Base-by-base conservation (phyloP, 208 protist species). In the Trypanosoma cruzi region DNA sequence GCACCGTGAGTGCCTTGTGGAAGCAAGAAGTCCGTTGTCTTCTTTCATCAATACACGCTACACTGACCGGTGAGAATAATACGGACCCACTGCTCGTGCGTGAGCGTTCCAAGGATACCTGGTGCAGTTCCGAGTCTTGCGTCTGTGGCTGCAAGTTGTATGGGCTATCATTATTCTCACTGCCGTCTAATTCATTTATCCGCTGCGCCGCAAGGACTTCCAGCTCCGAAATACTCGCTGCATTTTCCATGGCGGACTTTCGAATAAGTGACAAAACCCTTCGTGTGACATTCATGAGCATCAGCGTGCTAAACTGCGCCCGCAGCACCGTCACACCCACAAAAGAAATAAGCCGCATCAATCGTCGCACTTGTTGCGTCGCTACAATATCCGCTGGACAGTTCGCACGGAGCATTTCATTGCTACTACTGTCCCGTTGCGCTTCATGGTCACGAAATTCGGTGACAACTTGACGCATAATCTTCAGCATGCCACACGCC, bases 261-360 rank as follows among this genome's bases (percentile, higher is more conserved):
- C 88, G 87, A 52, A 95, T 71, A 31, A 93, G 89, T 1, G 87
- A 85, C 16, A 95, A 67, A n/a, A 95, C 81, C 18, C 90, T 82
- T 0, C 90, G 86, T 14, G 86, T 90, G n/a, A 93, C 85, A 65
- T 95, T 95, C 74, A 83, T 92, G 7, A 95, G 80, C 56, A 95
- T 77, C 20, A 95, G 76, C 54, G 80, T 87, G 36, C 68, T 64
- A 61, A 92, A 90, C 74, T 90, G 86, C 18, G 87, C 75, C 2
- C 87, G 90, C 29, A 92, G 65, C 26, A 92, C 60, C 13, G 75
- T 71, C 31, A 88, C 83, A 6, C 85, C 82, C 22, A 80, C 80
- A 68, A 77, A 77, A 3, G 69, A 82, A n/a, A 93, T 79, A 22
- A 91, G 66, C 31, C 73, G 31, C 22, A 95, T 61, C 16, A 95